Evolutionary conservation across 495 filamentous ascomycete genomes (phyloP), one percentile per base, ranked within the genome.

Genomic region (Terfezia boudieri): DNA sequence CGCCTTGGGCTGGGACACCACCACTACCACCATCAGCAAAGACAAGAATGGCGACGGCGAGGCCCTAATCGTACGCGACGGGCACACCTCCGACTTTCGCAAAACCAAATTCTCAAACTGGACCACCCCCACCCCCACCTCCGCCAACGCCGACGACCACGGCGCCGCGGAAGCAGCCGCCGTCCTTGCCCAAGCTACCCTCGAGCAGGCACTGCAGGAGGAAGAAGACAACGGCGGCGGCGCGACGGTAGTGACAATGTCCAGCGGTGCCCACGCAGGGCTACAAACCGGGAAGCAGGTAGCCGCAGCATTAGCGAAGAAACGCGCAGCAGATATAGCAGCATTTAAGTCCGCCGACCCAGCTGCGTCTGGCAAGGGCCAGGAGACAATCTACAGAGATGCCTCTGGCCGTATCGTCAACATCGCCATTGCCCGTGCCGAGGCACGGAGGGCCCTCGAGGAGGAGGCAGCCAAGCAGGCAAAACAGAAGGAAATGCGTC

Each of bases 341-440:
- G 70, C 70, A 12, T 75, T 68, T 38, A 67, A 73, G 55, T 63
- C 59, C 14, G 54, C 62, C 22, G 60, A 65, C 36, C 57, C 60
- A 37, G 49, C 50, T 6, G 60, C 54, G 22, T 4, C 4, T 8
- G 68, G 58, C 54, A 68, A 69, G 26, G 71, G 72, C 8, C 74
- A 76, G 57, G 86, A 96, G 67, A 87, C 89, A 0, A 83, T 95
- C 48, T 90, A 95, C 63, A 81, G 90, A 51, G 90, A 98, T 71
- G 90, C 90, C 10, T 86, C 81, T 3, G 90, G 90, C 3, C 76
- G 88, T 17, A 80, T 94, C 11, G 84, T 96, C 57, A 92, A 96
- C 62, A 80, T 94, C 8, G 76, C 80, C 2, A 84, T 95, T 82
- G 82, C 83, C 65, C 74, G 89, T 4, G 87, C 86, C 12, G 89